Evolutionary conservation across 1,139 yeast species (phyloP).

Genomic region (Saccharomycopsis hybrid): DNA sequence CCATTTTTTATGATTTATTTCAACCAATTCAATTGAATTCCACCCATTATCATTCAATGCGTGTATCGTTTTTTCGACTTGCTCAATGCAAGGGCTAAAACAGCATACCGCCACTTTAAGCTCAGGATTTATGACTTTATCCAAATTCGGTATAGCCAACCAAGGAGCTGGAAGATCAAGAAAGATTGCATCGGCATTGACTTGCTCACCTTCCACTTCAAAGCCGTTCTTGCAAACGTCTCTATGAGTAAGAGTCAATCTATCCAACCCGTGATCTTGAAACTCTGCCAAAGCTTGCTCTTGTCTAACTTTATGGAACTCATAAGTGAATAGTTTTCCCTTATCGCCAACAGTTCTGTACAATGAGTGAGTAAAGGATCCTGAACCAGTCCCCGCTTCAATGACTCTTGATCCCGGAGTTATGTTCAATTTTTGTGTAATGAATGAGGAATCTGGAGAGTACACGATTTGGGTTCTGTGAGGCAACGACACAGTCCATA

Average conservation of each 20-base stretch:
- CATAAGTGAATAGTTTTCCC: slow-evolving; percentile 77
- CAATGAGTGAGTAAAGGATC: slow-evolving; percentile 89
- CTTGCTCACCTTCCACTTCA: slow-evolving; percentile 36
- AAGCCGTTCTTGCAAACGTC: slow-evolving; percentile 93
- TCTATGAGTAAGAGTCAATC: slow-evolving; percentile 67
- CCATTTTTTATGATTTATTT: slow-evolving; percentile 79
- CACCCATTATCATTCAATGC: slow-evolving; percentile 73
- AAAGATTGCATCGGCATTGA: slow-evolving; percentile 68
- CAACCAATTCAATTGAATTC: slow-evolving; percentile 91
- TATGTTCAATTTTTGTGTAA: slow-evolving; percentile 72
- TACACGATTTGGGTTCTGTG: slow-evolving; percentile 98
- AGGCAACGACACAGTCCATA: slow-evolving; percentile 92
- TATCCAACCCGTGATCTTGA: slow-evolving; percentile 58
- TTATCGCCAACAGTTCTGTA: slow-evolving; percentile 63
- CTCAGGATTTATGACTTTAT: slow-evolving; percentile 47
- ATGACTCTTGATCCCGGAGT: slow-evolving; percentile 72
- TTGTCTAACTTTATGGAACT: slow-evolving; percentile 83
- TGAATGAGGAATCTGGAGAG: slow-evolving; percentile 90
- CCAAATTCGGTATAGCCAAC: slow-evolving; percentile 82
- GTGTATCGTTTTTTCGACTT: slow-evolving; percentile 79
- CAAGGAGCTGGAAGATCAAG: slow-evolving; percentile 96
- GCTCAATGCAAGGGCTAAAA: slow-evolving; percentile 97
- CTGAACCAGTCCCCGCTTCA: slow-evolving; percentile 98
- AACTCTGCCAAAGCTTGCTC: slow-evolving; percentile 76
- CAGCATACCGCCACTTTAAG: slow-evolving; percentile 62